Percentiles rank a stretch among this genome's conserved stretches.
These are phyloP conservation scores for Euphorbia celastroides DNA, from an alignment of 441 rosid genomes.

Conservation along the genomic window DNA sequence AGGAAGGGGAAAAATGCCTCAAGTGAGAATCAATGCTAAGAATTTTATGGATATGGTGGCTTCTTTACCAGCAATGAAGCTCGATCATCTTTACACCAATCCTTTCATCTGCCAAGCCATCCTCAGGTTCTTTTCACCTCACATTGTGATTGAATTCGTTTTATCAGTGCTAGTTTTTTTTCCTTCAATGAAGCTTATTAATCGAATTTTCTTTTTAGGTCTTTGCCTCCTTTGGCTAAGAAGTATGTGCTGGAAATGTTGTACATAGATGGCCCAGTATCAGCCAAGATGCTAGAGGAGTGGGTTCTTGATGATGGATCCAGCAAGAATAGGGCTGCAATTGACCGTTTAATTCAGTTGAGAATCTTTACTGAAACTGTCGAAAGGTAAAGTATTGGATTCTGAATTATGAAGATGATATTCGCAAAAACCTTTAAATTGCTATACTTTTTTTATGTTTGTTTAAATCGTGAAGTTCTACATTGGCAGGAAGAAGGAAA, in stretches of 20 bases:
- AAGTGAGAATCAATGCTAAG: constrained; percentile 81
- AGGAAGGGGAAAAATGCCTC: constrained; percentile 46
- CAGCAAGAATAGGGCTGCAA: constrained; percentile 73
- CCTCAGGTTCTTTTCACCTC: constrained; percentile 47
- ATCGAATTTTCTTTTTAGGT: constrained; percentile 36
- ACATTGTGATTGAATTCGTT: neutral
- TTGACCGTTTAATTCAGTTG: constrained; percentile 73
- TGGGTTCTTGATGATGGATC: constrained; percentile 77
- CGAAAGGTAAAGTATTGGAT: constrained; percentile 45
- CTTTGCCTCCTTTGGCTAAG: constrained; percentile 92
- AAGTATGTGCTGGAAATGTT: constrained; percentile 73
- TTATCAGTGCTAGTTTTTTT: neutral
- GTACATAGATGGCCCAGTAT: constrained; percentile 50
- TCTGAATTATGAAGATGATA: neutral
- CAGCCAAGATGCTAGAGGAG: constrained; percentile 53
- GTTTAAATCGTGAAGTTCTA: neutral
- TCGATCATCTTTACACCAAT: constrained; percentile 69
- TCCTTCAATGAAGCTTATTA: neutral
- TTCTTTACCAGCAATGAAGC: constrained; percentile 78
- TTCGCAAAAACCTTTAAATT: neutral
- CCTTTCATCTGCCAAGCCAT: constrained; percentile 93
- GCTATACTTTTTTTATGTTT: neutral
- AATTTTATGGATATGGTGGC: constrained; percentile 99
- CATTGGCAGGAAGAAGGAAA: constrained; percentile 62
- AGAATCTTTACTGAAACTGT: constrained; percentile 45